These are phyloP conservation scores for Byssothecium circinans DNA, from an alignment of 2,329 filamentous ascomycete genomes.

Conservation along the genomic window DNA sequence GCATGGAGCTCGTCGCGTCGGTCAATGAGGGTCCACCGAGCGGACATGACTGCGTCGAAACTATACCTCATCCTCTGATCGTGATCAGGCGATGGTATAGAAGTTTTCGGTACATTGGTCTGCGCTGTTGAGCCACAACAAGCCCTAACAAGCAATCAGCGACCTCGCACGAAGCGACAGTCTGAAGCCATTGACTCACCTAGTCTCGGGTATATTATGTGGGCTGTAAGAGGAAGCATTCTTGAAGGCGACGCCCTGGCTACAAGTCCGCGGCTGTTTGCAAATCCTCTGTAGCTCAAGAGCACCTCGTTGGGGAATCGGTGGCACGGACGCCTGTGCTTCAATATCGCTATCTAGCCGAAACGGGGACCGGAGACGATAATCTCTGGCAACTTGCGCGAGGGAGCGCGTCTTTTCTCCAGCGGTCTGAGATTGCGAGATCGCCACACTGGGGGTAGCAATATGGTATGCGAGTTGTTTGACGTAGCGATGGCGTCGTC, in stretches of 20 bases:
- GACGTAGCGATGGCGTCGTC: no score
- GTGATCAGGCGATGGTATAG: no score
- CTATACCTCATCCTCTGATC: no score
- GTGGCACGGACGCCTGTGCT: no score
- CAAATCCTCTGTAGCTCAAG: background rate
- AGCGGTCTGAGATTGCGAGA: no score
- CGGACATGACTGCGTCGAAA: background rate
- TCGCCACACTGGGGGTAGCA: no score
- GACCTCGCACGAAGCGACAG: background rate
- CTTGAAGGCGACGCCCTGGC: background rate
- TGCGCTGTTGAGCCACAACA: background rate
- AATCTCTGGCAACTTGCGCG: no score
- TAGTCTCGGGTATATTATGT: background rate
- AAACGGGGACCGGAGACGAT: no score
- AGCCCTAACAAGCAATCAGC: background rate
- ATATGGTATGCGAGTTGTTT: no score
- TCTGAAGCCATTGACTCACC: background rate
- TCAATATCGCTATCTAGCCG: no score
- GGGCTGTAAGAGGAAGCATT: background rate
- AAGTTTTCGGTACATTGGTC: background rate
- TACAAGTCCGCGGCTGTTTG: background rate
- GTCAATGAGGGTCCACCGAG: background rate
- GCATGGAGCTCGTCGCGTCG: background rate
- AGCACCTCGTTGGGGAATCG: background rate
- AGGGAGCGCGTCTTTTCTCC: no score